Conservation (phyloP, 208 protist species). For the Trypanosoma melophagium region DNA sequence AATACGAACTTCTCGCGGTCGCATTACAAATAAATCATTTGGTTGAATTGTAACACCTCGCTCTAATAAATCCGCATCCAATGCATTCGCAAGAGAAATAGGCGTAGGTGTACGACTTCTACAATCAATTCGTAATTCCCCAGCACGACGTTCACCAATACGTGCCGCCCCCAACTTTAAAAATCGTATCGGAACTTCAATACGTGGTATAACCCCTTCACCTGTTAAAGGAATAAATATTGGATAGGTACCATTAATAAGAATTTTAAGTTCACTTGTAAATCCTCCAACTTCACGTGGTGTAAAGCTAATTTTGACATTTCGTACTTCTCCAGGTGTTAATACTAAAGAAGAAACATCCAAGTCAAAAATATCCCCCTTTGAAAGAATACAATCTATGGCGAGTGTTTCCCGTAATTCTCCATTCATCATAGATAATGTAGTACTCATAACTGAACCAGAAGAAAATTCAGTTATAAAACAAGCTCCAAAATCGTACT, state of each 20-base stretch:
- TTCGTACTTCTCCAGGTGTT: conserved; percentile 59
- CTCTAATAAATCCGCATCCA: conserved; percentile 58
- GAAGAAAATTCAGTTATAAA: conserved; percentile 80
- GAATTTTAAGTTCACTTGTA: conserved; percentile 88
- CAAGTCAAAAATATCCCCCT: conserved; percentile 82
- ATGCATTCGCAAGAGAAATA: conserved; percentile 71
- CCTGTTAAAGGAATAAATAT: conserved; percentile 81
- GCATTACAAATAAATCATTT: conserved; percentile 55
- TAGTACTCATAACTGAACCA: conserved; percentile 36
- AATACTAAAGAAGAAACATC: conserved; percentile 89
- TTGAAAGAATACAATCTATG: conserved; percentile 80
- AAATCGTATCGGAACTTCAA: conserved; percentile 86
- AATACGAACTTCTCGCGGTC: conserved; percentile 71
- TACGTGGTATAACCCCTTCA: conserved; percentile 87
- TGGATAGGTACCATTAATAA: conserved; percentile 92
- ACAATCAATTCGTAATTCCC: conserved; percentile 86
- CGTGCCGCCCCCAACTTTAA: conserved; percentile 86
- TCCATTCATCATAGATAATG: conserved; percentile 87
- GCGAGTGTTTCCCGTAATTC: conserved; percentile 81
- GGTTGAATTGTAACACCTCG: conserved; percentile 69
- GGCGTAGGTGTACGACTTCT: conserved; percentile 72
- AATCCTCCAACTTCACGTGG: conserved; percentile 85
- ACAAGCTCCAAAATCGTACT: conserved; percentile 91
- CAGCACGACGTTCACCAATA: conserved; percentile 67
- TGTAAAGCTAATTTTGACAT: conserved; percentile 85